Evolutionary conservation across 1,139 yeast species (phyloP).

Genomic region (Diutina rugosa): DNA sequence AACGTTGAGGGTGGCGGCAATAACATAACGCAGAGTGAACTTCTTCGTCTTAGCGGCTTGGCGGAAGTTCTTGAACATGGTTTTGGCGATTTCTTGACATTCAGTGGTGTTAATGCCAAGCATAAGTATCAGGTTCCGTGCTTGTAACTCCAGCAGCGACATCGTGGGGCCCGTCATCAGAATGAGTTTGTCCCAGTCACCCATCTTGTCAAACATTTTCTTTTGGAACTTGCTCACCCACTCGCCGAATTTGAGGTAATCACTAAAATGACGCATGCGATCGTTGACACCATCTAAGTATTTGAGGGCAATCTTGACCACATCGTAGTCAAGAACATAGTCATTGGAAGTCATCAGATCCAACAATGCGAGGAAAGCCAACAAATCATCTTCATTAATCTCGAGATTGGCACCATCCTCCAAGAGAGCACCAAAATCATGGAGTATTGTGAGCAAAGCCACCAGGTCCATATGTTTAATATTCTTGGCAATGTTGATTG

Average conservation of each 20-base stretch:
- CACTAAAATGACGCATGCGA: constrained; percentile 16
- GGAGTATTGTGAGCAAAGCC: constrained; percentile 22
- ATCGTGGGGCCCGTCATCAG: constrained; percentile 5
- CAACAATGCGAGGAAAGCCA: not conserved
- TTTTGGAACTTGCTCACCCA: constrained; percentile 12
- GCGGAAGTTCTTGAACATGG: constrained; percentile 28
- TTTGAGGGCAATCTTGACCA: constrained; percentile 18
- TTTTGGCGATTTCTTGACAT: constrained; percentile 19
- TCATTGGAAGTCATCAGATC: constrained; percentile 1
- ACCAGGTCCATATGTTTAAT: constrained; percentile 8
- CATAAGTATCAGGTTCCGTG: constrained; percentile 27
- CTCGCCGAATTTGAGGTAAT: constrained; percentile 11
- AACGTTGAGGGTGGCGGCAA: constrained; percentile 21
- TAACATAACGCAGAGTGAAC: constrained; percentile 34
- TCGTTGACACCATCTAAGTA: constrained; percentile 20
- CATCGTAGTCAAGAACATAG: constrained; percentile 13
- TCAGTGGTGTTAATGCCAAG: constrained; percentile 18
- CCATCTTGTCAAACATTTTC: constrained; percentile 13
- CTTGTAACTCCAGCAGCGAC: constrained; percentile 20
- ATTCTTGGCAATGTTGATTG: constrained; percentile 11
- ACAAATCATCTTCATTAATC: not conserved
- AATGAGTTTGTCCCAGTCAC: constrained; percentile 12
- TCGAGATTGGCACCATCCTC: constrained; percentile 3
- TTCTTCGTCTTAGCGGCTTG: constrained; percentile 35
- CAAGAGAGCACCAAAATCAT: constrained; percentile 23